Percentiles rank a stretch among this genome's conserved stretches.
Conservation (phyloP, 345 rosid genomes). For the Populus tremula region DNA sequence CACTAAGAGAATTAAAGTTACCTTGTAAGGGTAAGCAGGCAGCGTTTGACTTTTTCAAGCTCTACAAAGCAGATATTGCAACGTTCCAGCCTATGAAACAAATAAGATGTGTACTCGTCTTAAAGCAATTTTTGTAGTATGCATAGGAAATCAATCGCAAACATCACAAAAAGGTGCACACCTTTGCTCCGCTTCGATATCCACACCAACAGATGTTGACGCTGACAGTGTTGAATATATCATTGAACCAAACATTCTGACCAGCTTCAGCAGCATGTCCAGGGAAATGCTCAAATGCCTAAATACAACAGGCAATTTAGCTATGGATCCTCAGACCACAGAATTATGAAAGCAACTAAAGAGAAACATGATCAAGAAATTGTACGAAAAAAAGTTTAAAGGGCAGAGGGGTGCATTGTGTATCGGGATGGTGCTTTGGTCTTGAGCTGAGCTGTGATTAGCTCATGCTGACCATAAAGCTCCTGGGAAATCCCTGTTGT, state of each 20-base stretch:
- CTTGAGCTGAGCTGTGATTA: too few species aligned
- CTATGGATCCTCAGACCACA: neutral
- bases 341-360: neutral
- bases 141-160: neutral
- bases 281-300: slow-evolving; percentile 84
- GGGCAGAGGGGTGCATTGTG: too few species aligned
- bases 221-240: slow-evolving; percentile 78
- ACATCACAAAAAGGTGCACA: slow-evolving; percentile 19
- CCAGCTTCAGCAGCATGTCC: slow-evolving; percentile 84
- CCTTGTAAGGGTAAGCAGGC: slow-evolving; percentile 53
- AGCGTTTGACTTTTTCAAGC: slow-evolving; percentile 77
- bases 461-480: too few species aligned
- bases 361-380: neutral
- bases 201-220: slow-evolving; percentile 83
- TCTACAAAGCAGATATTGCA: slow-evolving; percentile 80
- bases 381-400: neutral
- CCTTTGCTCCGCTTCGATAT: slow-evolving; percentile 99
- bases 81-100: slow-evolving; percentile 62
- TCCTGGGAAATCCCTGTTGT: too few species aligned
- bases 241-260: slow-evolving; percentile 74
- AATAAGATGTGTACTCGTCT: slow-evolving; percentile 4
- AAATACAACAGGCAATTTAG: slow-evolving; percentile 17
- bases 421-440: too few species aligned
- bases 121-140: neutral
- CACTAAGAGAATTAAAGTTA: neutral